Percentiles rank a stretch among this genome's conserved stretches.
Conservation (phyloP, 2,329 filamentous ascomycete species). For the Phaeomoniella chlamydospora region DNA sequence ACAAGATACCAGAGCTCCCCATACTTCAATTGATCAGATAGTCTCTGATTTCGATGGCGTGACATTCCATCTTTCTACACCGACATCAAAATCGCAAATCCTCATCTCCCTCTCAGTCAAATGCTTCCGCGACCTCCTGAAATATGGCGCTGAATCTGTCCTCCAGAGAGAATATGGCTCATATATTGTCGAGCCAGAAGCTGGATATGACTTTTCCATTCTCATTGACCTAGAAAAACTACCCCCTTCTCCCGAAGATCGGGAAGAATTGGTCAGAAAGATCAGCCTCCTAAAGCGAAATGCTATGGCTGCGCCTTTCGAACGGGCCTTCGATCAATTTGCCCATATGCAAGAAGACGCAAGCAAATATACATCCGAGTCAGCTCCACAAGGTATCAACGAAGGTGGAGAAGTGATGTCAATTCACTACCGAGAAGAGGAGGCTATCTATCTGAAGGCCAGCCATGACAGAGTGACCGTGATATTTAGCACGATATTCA, state of each 20-base stretch:
- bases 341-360: slow-evolving; percentile 75
- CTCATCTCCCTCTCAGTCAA: slow-evolving; percentile 87
- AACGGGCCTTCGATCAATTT: slow-evolving; percentile 90
- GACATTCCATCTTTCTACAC: slow-evolving; percentile 95
- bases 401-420: slow-evolving; percentile 90
- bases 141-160: slow-evolving; percentile 84
- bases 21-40: slow-evolving; percentile 87
- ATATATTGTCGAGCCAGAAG: slow-evolving; percentile 77
- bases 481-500: slow-evolving; percentile 96
- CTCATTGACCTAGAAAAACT: slow-evolving; percentile 77
- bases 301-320: slow-evolving; percentile 96
- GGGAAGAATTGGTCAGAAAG: slow-evolving; percentile 73
- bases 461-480: slow-evolving; percentile 95
- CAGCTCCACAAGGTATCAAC: slow-evolving; percentile 75
- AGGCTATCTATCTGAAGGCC: slow-evolving; percentile 97
- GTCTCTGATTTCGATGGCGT: slow-evolving; percentile 99
- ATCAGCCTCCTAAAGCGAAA: slow-evolving; percentile 93
- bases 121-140: slow-evolving; percentile 83
- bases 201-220: slow-evolving; percentile 92
- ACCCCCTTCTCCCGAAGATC: slow-evolving; percentile 69
- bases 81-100: slow-evolving; percentile 85
- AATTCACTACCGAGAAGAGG: slow-evolving; percentile 96
- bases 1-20: slow-evolving; percentile 51
- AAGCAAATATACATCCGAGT: slow-evolving; percentile 82
- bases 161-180: slow-evolving; percentile 87